phyloP scores from a whole-genome alignment of 2,329 filamentous ascomycete species.

The Pyricularia grisea region DNA sequence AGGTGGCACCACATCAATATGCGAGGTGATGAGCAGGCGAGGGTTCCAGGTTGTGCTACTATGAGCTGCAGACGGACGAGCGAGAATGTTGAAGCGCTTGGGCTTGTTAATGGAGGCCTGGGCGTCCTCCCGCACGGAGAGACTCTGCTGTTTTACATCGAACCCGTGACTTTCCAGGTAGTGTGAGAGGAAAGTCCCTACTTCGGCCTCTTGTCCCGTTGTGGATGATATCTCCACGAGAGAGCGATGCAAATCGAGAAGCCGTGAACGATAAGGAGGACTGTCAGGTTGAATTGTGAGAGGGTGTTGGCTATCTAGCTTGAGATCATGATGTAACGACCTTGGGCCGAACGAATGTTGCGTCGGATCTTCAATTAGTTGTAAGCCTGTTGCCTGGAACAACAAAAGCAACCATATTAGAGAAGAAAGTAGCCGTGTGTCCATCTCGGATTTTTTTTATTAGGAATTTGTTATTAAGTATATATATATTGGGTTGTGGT shows the following conservation, averaged over 20 bases:
- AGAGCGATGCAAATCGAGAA: constrained; percentile 65
- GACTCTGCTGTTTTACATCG: not conserved
- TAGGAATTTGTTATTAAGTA: no score
- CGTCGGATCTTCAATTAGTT: not conserved
- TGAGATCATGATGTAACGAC: not conserved
- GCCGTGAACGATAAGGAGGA: constrained; percentile 32
- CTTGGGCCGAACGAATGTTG: not conserved
- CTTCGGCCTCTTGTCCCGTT: constrained; percentile 55
- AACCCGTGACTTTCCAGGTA: constrained; percentile 4
- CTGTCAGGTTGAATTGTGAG: not conserved
- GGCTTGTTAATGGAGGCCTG: not conserved
- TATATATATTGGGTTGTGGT: no score
- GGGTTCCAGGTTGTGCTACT: constrained; percentile 24
- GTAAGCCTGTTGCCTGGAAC: no score
- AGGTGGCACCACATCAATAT: constrained; percentile 74
- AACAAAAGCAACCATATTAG: no score
- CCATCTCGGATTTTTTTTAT: no score
- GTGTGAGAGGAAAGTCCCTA: constrained; percentile 32
- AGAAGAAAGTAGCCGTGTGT: no score
- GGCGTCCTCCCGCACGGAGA: not conserved
- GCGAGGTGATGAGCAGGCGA: constrained; percentile 61
- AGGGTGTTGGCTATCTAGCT: not conserved
- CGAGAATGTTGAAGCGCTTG: constrained; percentile 65
- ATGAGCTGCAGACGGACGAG: constrained; percentile 19
- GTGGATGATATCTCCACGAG: constrained; percentile 69